A percentile compares a stretch with the other conserved stretches of the same genome.
phyloP scores from a whole-genome alignment of 2,329 filamentous ascomycete species.

The Fusarium sp. region DNA sequence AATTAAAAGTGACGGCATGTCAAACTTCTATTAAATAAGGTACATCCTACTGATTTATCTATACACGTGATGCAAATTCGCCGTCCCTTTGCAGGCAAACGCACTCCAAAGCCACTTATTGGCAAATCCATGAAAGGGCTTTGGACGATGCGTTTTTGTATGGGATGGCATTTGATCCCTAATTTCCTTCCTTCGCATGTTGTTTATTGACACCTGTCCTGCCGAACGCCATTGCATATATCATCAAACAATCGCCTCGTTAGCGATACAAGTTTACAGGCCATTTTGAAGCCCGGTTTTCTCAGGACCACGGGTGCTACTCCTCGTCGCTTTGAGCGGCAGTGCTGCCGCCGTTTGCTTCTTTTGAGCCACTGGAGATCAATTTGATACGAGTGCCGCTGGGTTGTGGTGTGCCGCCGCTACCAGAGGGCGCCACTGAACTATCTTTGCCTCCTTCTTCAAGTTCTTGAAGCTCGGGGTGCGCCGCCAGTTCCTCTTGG shows the following conservation, averaged over 20 bases:
- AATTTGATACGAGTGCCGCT: conserved; percentile 78
- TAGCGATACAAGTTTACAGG: conserved; percentile 33
- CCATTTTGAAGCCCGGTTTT: conserved; percentile 19
- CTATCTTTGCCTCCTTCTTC: conserved; percentile 61
- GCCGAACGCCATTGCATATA: conserved; percentile 51
- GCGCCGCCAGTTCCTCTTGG: conserved; percentile 66
- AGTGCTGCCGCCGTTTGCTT: conserved; percentile 56
- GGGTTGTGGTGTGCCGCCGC: conserved; percentile 74
- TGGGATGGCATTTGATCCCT: conserved; percentile 50
- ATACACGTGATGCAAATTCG: conserved; percentile 45
- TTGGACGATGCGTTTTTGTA: conserved; percentile 42
- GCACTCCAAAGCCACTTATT: conserved; percentile 22
- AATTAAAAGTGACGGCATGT: conserved; percentile 35
- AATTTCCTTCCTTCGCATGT: conserved; percentile 38
- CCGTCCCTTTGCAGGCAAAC: conserved; percentile 40
- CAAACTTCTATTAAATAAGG: conserved; percentile 57
- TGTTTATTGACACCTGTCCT: conserved; percentile 45
- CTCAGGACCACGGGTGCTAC: conserved; percentile 38
- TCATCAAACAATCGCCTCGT: conserved; percentile 48
- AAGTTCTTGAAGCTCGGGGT: conserved; percentile 68
- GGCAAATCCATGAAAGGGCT: conserved; percentile 26
- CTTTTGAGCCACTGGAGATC: conserved; percentile 60
- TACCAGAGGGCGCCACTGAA: conserved; percentile 66
- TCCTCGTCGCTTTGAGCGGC: conserved; percentile 68
- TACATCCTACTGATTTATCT: conserved; percentile 56